phyloP scores from a whole-genome alignment of 2,329 filamentous ascomycete genomes.

The Pseudogymnoascus pannorum region DNA sequence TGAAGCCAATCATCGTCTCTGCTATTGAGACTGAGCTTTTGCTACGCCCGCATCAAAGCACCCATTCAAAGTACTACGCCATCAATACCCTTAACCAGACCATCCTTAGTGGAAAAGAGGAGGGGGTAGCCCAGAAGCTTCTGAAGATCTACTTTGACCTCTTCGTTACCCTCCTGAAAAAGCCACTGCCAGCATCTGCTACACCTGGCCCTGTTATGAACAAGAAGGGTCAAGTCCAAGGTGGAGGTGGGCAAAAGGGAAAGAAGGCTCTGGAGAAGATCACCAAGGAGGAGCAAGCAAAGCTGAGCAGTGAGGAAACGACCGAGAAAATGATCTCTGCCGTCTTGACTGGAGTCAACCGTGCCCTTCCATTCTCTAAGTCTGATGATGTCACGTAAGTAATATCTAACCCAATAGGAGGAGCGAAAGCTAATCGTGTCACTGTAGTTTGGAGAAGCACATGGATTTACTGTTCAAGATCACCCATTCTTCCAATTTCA shows the following conservation, averaged over 20 bases:
- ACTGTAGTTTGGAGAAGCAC: constrained; percentile 71
- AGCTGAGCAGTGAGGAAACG: constrained; percentile 37
- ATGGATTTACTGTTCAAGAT: constrained; percentile 92
- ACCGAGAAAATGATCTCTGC: constrained; percentile 89
- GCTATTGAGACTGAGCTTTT: constrained; percentile 82
- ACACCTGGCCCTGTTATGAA: constrained; percentile 37
- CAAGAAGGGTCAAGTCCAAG: constrained; percentile 43
- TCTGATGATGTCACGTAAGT: constrained; percentile 67
- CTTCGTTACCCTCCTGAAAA: constrained; percentile 76
- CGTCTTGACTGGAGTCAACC: constrained; percentile 88
- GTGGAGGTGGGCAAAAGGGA: constrained; percentile 43
- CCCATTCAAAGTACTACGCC: constrained; percentile 89
- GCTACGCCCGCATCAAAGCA: constrained; percentile 77
- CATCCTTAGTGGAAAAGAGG: constrained; percentile 78
- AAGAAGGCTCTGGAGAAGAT: constrained; percentile 42
- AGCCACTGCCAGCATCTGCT: constrained; percentile 29
- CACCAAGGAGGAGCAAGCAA: constrained; percentile 32
- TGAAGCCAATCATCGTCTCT: constrained; percentile 84
- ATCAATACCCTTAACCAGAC: constrained; percentile 97
- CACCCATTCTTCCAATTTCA: constrained; percentile 97
- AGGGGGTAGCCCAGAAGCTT: constrained; percentile 69
- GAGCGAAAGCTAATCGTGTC: constrained; percentile 19
- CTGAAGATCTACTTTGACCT: constrained; percentile 88
- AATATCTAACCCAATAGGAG: constrained; percentile 5
- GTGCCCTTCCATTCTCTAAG: constrained; percentile 86